These are phyloP conservation scores for Fusarium clavum DNA, from an alignment of 2,329 filamentous ascomycete genomes.

Conservation along the genomic window DNA sequence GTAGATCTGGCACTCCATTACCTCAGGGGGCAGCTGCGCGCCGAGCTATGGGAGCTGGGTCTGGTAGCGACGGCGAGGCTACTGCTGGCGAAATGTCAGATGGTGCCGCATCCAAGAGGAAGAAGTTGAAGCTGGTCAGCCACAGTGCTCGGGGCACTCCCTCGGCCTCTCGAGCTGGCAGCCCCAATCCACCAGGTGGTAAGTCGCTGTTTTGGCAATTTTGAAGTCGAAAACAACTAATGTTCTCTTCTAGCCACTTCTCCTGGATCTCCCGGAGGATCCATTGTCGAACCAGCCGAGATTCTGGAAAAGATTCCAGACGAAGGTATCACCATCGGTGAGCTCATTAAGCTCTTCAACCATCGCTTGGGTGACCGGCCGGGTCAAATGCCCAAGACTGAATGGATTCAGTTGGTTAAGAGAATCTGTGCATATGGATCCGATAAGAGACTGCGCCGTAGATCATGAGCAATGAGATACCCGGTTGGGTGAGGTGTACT, in stretches of 20 bases:
- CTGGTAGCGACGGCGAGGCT: constrained; percentile 78
- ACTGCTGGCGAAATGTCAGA: constrained; percentile 77
- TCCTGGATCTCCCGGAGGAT: constrained; percentile 51
- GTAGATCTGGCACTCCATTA: constrained; percentile 67
- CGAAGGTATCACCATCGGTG: constrained; percentile 65
- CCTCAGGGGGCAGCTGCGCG: constrained; percentile 55
- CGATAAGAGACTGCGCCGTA: constrained; percentile 64
- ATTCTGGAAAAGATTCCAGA: constrained; percentile 66
- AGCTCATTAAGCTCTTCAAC: constrained; percentile 66
- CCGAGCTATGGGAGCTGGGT: constrained; percentile 62
- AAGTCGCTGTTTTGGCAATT: constrained; percentile 37
- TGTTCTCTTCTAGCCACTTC: constrained; percentile 43
- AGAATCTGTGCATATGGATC: constrained; percentile 63
- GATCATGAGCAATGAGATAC: constrained; percentile 44
- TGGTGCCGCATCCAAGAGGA: constrained; percentile 61
- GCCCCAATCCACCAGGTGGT: constrained; percentile 63
- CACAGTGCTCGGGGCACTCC: constrained; percentile 64
- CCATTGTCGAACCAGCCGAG: constrained; percentile 61
- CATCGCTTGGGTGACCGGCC: constrained; percentile 64
- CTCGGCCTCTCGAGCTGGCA: constrained; percentile 70
- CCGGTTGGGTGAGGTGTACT: constrained; percentile 3
- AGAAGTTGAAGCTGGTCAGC: constrained; percentile 65
- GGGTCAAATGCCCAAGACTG: constrained; percentile 62
- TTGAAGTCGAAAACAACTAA: constrained; percentile 18
- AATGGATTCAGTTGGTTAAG: constrained; percentile 71